Evolutionary conservation across 2,329 filamentous ascomycete species (phyloP).

Genomic region (Cyphellophora attinorum): DNA sequence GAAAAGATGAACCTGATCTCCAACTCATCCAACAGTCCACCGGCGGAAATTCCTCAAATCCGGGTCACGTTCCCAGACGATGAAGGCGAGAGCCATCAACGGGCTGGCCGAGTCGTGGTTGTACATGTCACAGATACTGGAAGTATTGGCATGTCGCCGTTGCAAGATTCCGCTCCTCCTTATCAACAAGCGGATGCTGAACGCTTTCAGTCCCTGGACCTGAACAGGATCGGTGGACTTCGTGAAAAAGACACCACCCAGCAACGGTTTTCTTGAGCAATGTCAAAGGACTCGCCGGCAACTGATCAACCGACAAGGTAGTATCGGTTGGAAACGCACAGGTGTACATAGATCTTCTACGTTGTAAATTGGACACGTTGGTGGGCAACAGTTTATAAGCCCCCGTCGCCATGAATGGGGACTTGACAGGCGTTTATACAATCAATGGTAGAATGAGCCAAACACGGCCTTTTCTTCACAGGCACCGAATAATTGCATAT

Average conservation of each 20-base stretch:
- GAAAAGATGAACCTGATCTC: constrained; percentile 71
- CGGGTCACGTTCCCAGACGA: constrained; percentile 97
- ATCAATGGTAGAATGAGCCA: too few species aligned
- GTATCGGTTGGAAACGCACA: too few species aligned
- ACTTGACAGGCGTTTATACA: too few species aligned
- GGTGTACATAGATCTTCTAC: too few species aligned
- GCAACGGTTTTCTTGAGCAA: background rate
- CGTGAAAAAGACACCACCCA: constrained; percentile 66
- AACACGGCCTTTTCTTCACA: too few species aligned
- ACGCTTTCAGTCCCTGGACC: constrained; percentile 86
- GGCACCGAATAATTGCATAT: too few species aligned
- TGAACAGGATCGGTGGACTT: constrained; percentile 86
- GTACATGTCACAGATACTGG: constrained; percentile 83
- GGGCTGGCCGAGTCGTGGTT: constrained; percentile 80
- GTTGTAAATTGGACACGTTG: too few species aligned
- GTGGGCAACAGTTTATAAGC: too few species aligned
- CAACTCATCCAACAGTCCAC: constrained; percentile 64
- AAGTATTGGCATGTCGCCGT: constrained; percentile 76
- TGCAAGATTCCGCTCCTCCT: constrained; percentile 68
- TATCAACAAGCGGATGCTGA: constrained; percentile 74
- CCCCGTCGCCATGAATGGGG: too few species aligned
- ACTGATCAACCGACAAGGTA: too few species aligned
- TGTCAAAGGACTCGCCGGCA: too few species aligned
- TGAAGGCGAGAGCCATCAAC: constrained; percentile 62
- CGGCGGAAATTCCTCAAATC: constrained; percentile 87